Evolutionary conservation across 345 rosid species (phyloP).

Genomic region (Crucihimalaya himalaica): DNA sequence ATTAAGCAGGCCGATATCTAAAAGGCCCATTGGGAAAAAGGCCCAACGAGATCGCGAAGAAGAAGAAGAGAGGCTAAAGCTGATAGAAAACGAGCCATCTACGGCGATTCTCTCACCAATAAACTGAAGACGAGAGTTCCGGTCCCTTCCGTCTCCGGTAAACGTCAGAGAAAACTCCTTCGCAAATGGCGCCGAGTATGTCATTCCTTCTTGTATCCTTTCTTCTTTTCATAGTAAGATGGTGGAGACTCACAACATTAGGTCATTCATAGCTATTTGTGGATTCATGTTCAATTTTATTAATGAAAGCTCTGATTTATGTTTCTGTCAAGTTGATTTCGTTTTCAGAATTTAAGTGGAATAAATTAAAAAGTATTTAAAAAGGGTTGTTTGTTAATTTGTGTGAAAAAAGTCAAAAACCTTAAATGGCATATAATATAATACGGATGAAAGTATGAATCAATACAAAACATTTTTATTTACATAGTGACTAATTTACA

Average conservation of each 20-base stretch:
- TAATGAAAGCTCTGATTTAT: background rate
- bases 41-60: conserved; percentile 77
- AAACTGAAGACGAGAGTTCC: conserved; percentile 59
- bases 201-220: background rate
- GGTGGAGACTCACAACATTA: background rate
- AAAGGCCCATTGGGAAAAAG: conserved; percentile 23
- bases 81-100: conserved; percentile 56
- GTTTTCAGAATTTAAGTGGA: background rate
- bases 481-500: too few species aligned
- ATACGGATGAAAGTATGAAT: too few species aligned
- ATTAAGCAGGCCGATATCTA: background rate
- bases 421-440: too few species aligned
- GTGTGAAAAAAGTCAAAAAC: too few species aligned
- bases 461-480: too few species aligned
- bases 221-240: background rate
- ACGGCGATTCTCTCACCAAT: conserved; percentile 65
- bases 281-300: too few species aligned
- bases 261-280: background rate
- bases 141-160: conserved; percentile 60
- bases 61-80: conserved; percentile 64
- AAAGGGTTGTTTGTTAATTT: background rate
- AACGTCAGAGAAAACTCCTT: conserved; percentile 77
- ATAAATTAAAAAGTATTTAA: background rate
- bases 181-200: conserved; percentile 78
- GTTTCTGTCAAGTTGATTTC: background rate